phyloP scores from a whole-genome alignment of 2,329 filamentous ascomycete species.

The Aspergillus glaucus region DNA sequence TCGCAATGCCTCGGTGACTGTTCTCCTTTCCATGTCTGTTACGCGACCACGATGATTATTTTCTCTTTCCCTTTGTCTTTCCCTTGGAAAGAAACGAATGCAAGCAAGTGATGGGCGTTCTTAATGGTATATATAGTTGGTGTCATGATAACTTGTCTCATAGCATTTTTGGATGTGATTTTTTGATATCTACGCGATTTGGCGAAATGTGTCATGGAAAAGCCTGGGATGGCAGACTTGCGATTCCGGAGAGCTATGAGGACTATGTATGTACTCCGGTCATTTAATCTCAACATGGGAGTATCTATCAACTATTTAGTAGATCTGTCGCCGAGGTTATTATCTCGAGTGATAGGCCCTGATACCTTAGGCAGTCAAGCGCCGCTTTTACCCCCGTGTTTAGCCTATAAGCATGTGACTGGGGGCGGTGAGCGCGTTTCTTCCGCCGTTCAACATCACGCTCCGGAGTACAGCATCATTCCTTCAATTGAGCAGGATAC shows the following conservation, averaged over 20 bases:
- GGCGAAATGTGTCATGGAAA: background rate
- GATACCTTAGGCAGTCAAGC: background rate
- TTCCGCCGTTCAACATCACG: background rate
- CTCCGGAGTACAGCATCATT: background rate
- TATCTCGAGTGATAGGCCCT: background rate
- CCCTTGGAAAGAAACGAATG: background rate
- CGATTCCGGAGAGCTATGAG: background rate
- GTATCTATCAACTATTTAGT: no score
- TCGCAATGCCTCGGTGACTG: slow-evolving; percentile 30
- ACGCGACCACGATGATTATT: slow-evolving; percentile 16
- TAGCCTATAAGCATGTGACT: slow-evolving; percentile 3
- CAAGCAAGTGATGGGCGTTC: background rate
- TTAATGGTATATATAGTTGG: background rate
- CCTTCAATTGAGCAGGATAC: background rate
- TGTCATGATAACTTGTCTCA: background rate
- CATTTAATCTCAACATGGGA: background rate
- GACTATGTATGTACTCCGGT: background rate
- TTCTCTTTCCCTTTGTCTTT: slow-evolving; percentile 5
- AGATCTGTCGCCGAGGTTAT: no score
- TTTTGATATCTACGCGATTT: background rate
- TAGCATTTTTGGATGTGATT: background rate
- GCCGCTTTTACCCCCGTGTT: slow-evolving; percentile 1
- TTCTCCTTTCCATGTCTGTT: slow-evolving; percentile 4
- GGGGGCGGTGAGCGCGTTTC: background rate
- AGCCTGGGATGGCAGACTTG: background rate